Evolutionary conservation across 2,329 filamentous ascomycete genomes (phyloP), one percentile per base, ranked within the genome.

Genomic region (Aureobasidium melanogenum): DNA sequence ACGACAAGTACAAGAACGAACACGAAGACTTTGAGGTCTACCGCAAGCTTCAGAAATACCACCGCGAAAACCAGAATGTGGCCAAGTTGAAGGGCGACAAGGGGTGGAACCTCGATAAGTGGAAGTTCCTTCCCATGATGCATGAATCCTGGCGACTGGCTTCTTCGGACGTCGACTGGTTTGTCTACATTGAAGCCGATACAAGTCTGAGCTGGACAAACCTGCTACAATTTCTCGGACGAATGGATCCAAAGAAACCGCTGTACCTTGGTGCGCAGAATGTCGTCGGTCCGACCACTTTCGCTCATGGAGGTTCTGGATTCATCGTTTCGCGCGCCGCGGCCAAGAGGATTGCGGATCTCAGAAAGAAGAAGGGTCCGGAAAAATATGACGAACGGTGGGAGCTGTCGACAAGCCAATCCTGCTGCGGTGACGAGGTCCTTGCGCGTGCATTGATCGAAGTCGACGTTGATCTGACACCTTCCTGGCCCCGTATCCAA

Each of bases 41-140:
- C 41, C 65, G 67, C 26, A 69, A 70, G 34, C 62, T 73, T 22
- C 66, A 68, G 47, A 58, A 69, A 32, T 71, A 69, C 62, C 66
- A 69, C 36, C 43, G 51, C 30, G 69, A 71, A 51, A 69, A 70
- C 2, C 70, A 70, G 56, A 68, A 73, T 58, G 63, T 69, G 58
- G 64, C 65, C 60, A 66, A 69, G 50, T 62, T 74, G 15, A 66
- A 66, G 47, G 70, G 71, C 24, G 63, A 64, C 43, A 63, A 72
- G 69, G 80, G 80, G 2, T 83, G 81, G 81, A 75, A 71, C 28
- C 73, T 83, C 48, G 81, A 84, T 69, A 81, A 80, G 67, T 84
- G 78, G 75, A 84, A 84, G 68, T 83, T 83, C 64, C 67, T 84
- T 32, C 79, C 81, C 43, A 81, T 82, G 76, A 72, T 84, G 5